Base-by-base conservation (phyloP, 495 filamentous ascomycete species). In the Beverwykella pulmonaria region DNA sequence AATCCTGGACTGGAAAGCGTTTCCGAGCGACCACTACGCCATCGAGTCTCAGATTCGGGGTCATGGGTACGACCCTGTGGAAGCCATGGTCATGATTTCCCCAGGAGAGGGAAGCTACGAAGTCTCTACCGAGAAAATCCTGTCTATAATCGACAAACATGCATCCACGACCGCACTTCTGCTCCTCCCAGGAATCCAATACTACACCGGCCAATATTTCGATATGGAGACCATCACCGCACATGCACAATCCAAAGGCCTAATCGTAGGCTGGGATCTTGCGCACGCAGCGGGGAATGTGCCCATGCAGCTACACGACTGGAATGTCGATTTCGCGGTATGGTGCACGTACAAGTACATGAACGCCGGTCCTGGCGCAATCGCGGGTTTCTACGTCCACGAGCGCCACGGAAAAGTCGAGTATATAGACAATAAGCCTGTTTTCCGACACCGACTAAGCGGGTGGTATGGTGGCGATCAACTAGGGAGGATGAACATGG, bases 271-370 rank as follows among this genome's bases (percentile, higher is more conserved):
- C 58, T 98, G 92, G 92, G 93, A 98, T 75, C 88, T 97, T 61
- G 93, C 93, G 4, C 93, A 98, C 77, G 93, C 92, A 10, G 91
- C 86, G 4, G 93, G 94, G 32, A 98, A 98, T 75, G 91, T 97
- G 7, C 84, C 87, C 14, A 78, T 97, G n/a, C 76, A 80, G 22
- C 82, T 98, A 29, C 91, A 96, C 75, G 89, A 91, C 71, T 97
- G 94, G 94, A 84, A 92, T 57, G 93, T 97, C 26, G 93, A 98
- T 77, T 93, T 94, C 59, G 92, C 93, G 4, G 90, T 82, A 15
- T 98, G 93, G 93, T 98, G 93, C 76, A 90, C 83, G 47, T 98
- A 98, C 80, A 98, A 98, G 77, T 98, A 98, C 74, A 82, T 98
- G 60, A 97, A 96, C 73, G 84, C 85, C 56, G 94, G 94, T 0